These are phyloP conservation scores for Cardamine chenopodiifolia DNA, from an alignment of 345 rosid genomes.

Conservation along the genomic window DNA sequence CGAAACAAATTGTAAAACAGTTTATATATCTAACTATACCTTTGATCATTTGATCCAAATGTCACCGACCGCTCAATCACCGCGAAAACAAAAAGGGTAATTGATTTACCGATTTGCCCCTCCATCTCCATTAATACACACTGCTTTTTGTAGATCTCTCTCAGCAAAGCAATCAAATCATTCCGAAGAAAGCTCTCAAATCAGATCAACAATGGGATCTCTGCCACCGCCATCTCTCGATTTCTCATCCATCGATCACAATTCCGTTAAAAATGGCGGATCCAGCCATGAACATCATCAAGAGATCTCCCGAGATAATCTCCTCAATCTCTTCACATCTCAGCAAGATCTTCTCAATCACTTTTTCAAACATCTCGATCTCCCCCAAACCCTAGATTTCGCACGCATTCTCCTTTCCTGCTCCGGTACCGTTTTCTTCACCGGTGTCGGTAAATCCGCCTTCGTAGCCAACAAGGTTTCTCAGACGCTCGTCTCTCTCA, in stretches of 20 bases:
- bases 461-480: slow-evolving; percentile 94
- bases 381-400: slow-evolving; percentile 74
- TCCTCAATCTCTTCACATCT: slow-evolving; percentile 76
- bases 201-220: slow-evolving; percentile 38
- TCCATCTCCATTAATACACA: slow-evolving; percentile 28
- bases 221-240: slow-evolving; percentile 35
- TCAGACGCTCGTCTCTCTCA: slow-evolving; percentile 83
- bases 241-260: slow-evolving; percentile 8
- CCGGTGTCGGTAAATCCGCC: slow-evolving; percentile 96
- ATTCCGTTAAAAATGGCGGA: slow-evolving; percentile 30
- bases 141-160: not conserved
- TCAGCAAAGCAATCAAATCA: slow-evolving; percentile 3
- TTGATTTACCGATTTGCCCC: slow-evolving; percentile 10
- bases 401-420: slow-evolving; percentile 63
- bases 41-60: not conserved
- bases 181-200: not conserved
- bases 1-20: not conserved
- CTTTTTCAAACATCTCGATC: slow-evolving; percentile 85
- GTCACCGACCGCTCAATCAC: not conserved
- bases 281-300: slow-evolving; percentile 8
- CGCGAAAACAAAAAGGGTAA: not conserved
- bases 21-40: not conserved
- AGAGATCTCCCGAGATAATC: slow-evolving; percentile 56
- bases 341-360: slow-evolving; percentile 88
- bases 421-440: slow-evolving; percentile 74